These are phyloP conservation scores for Suillus lakei DNA, from an alignment of 768 basidiomycete species.

Conservation along the genomic window DNA sequence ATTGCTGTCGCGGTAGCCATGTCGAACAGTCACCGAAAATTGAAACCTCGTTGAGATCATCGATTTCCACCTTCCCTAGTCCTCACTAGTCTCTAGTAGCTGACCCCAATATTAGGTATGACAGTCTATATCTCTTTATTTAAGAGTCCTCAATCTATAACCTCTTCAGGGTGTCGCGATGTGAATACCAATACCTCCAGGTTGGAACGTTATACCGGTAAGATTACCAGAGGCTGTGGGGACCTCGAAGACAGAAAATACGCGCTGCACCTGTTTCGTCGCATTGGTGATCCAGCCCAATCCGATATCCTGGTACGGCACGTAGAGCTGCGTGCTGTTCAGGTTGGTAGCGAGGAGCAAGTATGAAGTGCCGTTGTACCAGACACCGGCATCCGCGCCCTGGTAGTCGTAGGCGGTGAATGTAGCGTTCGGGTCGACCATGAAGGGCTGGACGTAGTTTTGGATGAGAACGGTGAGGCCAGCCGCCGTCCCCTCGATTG, in stretches of 20 bases:
- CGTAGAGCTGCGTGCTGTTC: not conserved
- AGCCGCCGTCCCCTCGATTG: slow-evolving; percentile 26
- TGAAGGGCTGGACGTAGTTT: slow-evolving; percentile 23
- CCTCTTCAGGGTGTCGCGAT: slow-evolving; percentile 14
- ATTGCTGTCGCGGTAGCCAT: slow-evolving; percentile 17
- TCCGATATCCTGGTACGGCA: slow-evolving; percentile 25
- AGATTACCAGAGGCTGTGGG: slow-evolving; percentile 6
- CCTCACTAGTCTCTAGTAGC: not conserved
- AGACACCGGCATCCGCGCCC: slow-evolving; percentile 30
- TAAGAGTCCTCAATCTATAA: not conserved
- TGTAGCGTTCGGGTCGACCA: slow-evolving; percentile 19
- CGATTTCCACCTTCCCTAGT: not conserved
- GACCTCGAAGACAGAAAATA: slow-evolving; percentile 14
- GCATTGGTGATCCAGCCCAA: slow-evolving; percentile 18
- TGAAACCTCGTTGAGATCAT: not conserved
- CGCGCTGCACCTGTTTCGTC: slow-evolving; percentile 22
- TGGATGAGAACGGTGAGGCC: slow-evolving; percentile 13
- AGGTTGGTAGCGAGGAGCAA: slow-evolving; percentile 27
- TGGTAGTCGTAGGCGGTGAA: slow-evolving; percentile 10
- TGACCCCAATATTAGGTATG: not conserved
- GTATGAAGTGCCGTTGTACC: slow-evolving; percentile 26
- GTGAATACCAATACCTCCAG: slow-evolving; percentile 29
- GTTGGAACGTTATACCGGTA: slow-evolving; percentile 23
- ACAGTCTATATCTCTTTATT: not conserved
- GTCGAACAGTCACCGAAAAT: not conserved